These are phyloP conservation scores for Podila clonocystis DNA, from an alignment of 192 early-diverging fungal genomes.

Conservation along the genomic window DNA sequence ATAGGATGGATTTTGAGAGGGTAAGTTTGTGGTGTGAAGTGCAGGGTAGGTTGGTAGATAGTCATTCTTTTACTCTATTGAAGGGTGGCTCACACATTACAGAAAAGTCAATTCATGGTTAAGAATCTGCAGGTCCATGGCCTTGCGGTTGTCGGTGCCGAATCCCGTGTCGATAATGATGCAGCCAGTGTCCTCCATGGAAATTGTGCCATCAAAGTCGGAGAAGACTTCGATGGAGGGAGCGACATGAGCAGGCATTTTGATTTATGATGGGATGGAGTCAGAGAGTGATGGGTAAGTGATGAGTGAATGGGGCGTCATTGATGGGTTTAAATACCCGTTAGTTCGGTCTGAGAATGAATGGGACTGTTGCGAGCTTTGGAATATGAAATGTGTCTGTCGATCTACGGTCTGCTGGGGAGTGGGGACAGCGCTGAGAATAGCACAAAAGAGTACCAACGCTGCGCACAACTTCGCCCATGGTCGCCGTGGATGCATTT, in stretches of 20 bases:
- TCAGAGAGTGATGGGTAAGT: background rate
- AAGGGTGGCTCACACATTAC: constrained; percentile 21
- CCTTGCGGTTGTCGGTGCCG: constrained; percentile 51
- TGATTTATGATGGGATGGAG: background rate
- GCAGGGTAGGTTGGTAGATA: background rate
- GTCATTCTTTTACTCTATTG: too few species aligned
- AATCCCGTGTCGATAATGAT: constrained; percentile 60
- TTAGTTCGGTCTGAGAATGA: too few species aligned
- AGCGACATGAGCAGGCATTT: constrained; percentile 12
- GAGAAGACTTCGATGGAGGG: constrained; percentile 60
- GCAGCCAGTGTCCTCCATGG: constrained; percentile 60
- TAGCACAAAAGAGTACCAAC: too few species aligned
- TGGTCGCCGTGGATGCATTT: too few species aligned
- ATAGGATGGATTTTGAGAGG: background rate
- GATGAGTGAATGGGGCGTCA: background rate
- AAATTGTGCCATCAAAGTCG: constrained; percentile 66
- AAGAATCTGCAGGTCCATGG: constrained; percentile 53
- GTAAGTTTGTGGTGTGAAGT: background rate
- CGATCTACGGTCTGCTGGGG: too few species aligned
- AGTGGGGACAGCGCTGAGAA: too few species aligned
- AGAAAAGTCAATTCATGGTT: constrained; percentile 54
- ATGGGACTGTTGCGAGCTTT: too few species aligned
- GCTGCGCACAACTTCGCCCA: too few species aligned
- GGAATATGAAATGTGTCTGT: too few species aligned
- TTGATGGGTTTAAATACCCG: too few species aligned